A percentile compares a stretch with the other conserved stretches of the same genome.
Conservation (phyloP, 352 stramenopile species). For the Plasmopara viticola region DNA sequence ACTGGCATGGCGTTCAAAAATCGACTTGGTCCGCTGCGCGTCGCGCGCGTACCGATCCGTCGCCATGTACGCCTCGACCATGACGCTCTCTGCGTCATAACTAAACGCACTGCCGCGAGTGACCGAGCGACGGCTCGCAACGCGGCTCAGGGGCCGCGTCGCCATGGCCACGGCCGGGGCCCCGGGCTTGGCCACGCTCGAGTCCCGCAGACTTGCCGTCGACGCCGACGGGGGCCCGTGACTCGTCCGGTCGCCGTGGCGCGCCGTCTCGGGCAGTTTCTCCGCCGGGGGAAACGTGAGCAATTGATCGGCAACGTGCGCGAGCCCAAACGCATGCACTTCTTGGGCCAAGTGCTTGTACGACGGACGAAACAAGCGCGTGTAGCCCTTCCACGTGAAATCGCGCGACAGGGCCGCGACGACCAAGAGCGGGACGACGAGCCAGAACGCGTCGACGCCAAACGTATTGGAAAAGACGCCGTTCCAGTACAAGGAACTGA, state of each 20-base stretch:
- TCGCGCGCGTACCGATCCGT: slow-evolving; percentile 55
- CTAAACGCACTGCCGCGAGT: slow-evolving; percentile 78
- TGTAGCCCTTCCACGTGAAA: slow-evolving; percentile 81
- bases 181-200: slow-evolving; percentile 23
- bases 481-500: slow-evolving; percentile 81
- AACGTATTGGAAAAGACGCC: slow-evolving; percentile 75
- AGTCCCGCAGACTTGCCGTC: slow-evolving; percentile 23
- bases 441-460: slow-evolving; percentile 61
- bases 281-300: slow-evolving; percentile 73
- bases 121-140: slow-evolving; percentile 27
- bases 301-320: slow-evolving; percentile 57
- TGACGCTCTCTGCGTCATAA: slow-evolving; percentile 85
- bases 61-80: slow-evolving; percentile 86
- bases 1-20: slow-evolving; percentile 80
- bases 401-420: slow-evolving; percentile 68
- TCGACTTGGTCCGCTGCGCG: slow-evolving; percentile 35
- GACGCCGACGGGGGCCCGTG: not conserved
- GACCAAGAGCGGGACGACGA: slow-evolving; percentile 65
- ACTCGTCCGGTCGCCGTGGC: slow-evolving; percentile 16
- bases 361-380: slow-evolving; percentile 66
- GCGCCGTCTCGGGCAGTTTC: slow-evolving; percentile 51
- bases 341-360: slow-evolving; percentile 86
- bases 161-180: slow-evolving; percentile 28
- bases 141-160: slow-evolving; percentile 19
- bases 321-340: slow-evolving; percentile 59